Conservation (phyloP, 257 asterid genomes). For the Solanum corneliomulleri region DNA sequence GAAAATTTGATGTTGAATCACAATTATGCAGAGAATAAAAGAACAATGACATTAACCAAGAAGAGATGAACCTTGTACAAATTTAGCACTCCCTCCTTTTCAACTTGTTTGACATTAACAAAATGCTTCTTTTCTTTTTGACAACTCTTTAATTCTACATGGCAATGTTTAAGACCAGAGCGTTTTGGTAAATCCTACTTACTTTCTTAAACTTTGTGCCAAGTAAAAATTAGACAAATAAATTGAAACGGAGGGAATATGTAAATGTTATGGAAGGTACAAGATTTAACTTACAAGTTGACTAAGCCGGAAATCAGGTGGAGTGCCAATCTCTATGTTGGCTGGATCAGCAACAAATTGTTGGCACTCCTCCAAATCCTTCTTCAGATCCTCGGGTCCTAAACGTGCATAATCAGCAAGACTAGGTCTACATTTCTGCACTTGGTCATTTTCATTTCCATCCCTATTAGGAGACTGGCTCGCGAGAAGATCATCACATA, state of each 20-base stretch:
- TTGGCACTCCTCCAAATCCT: constrained; percentile 82
- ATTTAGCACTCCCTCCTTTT: neutral
- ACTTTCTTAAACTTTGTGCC: neutral
- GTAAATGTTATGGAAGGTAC: neutral
- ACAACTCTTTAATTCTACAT: neutral
- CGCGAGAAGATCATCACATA: constrained; percentile 66
- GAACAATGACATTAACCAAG: neutral
- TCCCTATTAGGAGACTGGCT: constrained; percentile 86
- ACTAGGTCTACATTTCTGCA: constrained; percentile 22
- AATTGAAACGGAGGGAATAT: neutral
- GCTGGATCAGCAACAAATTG: constrained; percentile 37
- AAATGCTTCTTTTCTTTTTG: neutral
- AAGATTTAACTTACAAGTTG: constrained; percentile 53
- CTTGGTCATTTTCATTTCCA: constrained; percentile 25
- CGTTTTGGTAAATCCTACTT: neutral
- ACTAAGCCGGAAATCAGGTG: constrained; percentile 76
- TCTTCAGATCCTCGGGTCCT: constrained; percentile 64
- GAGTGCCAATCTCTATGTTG: constrained; percentile 48
- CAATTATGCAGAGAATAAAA: neutral
- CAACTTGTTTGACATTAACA: neutral
- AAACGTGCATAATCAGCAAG: constrained; percentile 66
- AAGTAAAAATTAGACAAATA: neutral
- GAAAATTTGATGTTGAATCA: neutral
- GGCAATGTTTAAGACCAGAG: neutral
- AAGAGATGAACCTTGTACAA: neutral